phyloP scores from a whole-genome alignment of 495 filamentous ascomycete species.

The Aspergillus panamensis region DNA sequence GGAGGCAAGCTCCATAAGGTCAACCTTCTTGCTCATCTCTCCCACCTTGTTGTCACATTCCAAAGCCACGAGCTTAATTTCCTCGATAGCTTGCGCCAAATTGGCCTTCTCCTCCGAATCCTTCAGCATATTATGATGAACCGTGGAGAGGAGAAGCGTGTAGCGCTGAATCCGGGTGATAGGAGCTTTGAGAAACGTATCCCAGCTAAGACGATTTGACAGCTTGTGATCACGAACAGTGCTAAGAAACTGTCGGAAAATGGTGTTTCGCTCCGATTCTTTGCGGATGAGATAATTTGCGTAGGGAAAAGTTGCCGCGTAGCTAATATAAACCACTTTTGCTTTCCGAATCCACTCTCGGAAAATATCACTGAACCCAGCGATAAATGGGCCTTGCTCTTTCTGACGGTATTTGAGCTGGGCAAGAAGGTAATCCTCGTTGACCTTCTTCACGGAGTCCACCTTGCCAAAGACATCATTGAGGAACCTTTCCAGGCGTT shows the following conservation, averaged over 20 bases:
- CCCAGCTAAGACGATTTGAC: conserved; percentile 87
- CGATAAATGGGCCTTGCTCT: conserved; percentile 92
- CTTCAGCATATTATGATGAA: conserved; percentile 74
- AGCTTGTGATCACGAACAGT: conserved; percentile 71
- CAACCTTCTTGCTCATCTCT: conserved; percentile 90
- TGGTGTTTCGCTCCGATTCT: conserved; percentile 77
- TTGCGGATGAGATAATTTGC: conserved; percentile 79
- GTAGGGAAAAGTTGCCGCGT: conserved; percentile 81
- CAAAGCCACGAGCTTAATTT: conserved; percentile 85
- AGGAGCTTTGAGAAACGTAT: conserved; percentile 87
- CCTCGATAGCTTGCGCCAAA: conserved; percentile 82
- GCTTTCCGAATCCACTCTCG: conserved; percentile 98
- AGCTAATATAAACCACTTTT: conserved; percentile 82
- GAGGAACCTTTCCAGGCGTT: conserved; percentile 72
- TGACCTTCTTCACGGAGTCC: conserved; percentile 84
- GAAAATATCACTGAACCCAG: conserved; percentile 95
- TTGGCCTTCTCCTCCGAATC: conserved; percentile 92
- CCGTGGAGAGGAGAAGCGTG: conserved; percentile 74
- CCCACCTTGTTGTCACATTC: conserved; percentile 95
- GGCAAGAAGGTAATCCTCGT: conserved; percentile 89
- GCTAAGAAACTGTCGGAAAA: conserved; percentile 85
- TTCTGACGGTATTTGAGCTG: conserved; percentile 97
- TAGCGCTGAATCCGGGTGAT: conserved; percentile 94
- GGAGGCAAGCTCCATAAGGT: conserved; percentile 74
- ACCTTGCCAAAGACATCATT: conserved; percentile 85